Base-by-base conservation (phyloP, 345 rosid species). In the Linum lewisii region DNA sequence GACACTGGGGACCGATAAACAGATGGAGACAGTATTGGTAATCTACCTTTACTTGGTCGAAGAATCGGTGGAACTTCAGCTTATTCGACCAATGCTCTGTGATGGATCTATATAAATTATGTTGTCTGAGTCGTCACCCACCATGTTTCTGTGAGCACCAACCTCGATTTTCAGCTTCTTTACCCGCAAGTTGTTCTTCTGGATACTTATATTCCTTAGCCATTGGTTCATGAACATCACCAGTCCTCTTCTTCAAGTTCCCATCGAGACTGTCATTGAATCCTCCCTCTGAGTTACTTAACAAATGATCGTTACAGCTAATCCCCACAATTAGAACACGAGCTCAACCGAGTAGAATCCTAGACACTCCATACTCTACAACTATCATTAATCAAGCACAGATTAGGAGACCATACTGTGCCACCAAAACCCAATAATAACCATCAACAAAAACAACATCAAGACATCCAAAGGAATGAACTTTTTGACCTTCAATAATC, bases 11-110 rank as follows among this genome's bases (percentile, higher is more conserved):
- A n/a, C n/a, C n/a, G n/a, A n/a, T n/a, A 68, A 20, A 21, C 65
- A 59, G n/a, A 64, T 45, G 59, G 37, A 69, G 16, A 24, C 51
- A 59, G 64, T 42, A 59, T 51, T 36, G 54, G 18, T 37, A 63
- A 49, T n/a, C 66, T 3, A 92, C 99, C 97, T 87, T 87, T 75
- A 89, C 91, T 22, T 69, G 72, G 64, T 93, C 95, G 7, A 97
- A 79, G 60, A 93, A 71, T 75, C 87, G 76, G 68, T 89, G 86
- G 62, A 93, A 66, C 59, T 75, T 83, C 51, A 75, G 76, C 68
- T 80, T 82, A 70, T 78, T 72, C 0, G 68, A 63, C 60, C 61
- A 80, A 76, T 72, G 86, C 69, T 85, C 97, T 6, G 82, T 82
- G 83, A 87, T 59, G 42, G 99, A 89, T 73, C 84, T 80, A 58